Base-by-base conservation (phyloP, 176 grass and related monocot genomes). In the Oryza rufipogon region DNA sequence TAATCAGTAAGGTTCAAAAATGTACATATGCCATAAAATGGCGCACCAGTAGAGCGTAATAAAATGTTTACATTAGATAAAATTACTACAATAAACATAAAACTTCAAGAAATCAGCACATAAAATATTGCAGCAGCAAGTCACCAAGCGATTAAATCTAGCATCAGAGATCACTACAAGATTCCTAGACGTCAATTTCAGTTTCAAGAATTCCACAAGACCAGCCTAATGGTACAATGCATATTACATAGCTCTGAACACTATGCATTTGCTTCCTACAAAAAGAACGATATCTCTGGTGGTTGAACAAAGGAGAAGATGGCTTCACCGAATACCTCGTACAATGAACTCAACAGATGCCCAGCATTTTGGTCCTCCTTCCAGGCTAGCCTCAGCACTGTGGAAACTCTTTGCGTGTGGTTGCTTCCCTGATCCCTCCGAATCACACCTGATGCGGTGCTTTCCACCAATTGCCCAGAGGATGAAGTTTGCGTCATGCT, bases 291-390 rank as follows among this genome's bases (percentile, higher is more conserved):
- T 28, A 87, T 87, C 76, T 92, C 93, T 30, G 86, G 66, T 14
- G 89, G 87, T 61, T 95, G 91, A n/a, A 93, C 87, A 71, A 95
- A 98, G 17, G 93, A 95, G 65, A 93, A 88, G 67, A 95, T 84
- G 42, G 85, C 91, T 74, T 95, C 96, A 5, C 93, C 96, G 20
- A 98, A 98, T n/a, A 93, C 84, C 36, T 78, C 85, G 9, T 88
- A 81, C 41, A 98, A 68, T 15, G 93, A 89, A 5, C 80, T 76
- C 60, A 98, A 63, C 26, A 98, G 89, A 87, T 89, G 83, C 4
- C 93, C 89, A 2, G 87, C 80, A 61, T 98, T 86, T 45, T 90
- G 64, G 54, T 98, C 96, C 77, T 98, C 96, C 66, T 90, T 95
- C 96, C 96, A 98, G 30, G 96, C 93, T 87, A 95, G 91, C 75